Evolutionary conservation across 2,329 filamentous ascomycete species (phyloP).

Genomic region (Aureobasidium sp.): DNA sequence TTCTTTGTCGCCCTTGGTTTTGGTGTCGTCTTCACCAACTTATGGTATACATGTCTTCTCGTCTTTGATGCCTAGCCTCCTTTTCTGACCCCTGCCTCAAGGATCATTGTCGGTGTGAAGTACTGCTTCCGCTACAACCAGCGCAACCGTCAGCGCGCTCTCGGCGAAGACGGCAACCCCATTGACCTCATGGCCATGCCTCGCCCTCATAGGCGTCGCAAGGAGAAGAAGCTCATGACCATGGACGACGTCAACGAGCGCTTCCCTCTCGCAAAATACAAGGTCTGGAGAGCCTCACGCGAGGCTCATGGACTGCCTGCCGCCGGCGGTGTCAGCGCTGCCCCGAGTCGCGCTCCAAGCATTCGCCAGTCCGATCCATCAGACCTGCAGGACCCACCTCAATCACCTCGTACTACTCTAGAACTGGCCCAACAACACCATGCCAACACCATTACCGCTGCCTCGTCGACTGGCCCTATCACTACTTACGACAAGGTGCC

Average conservation of each 20-base stretch:
- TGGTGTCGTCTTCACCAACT: slow-evolving; percentile 95
- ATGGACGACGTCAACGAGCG: slow-evolving; percentile 99
- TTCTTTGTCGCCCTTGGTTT: slow-evolving; percentile 97
- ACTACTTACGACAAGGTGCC: slow-evolving; percentile 27
- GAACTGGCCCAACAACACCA: slow-evolving; percentile 41
- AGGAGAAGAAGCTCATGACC: slow-evolving; percentile 97
- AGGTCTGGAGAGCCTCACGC: slow-evolving; percentile 80
- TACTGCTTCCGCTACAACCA: slow-evolving; percentile 99
- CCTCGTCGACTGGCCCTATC: slow-evolving; percentile 17
- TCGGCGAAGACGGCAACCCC: slow-evolving; percentile 72
- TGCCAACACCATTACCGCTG: slow-evolving; percentile 31
- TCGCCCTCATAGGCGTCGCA: slow-evolving; percentile 72
- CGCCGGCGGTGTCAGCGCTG: slow-evolving; percentile 71
- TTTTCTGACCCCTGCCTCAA: slow-evolving; percentile 33
- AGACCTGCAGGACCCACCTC: slow-evolving; percentile 21
- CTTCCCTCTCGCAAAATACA: slow-evolving; percentile 94
- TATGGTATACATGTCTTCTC: slow-evolving; percentile 66
- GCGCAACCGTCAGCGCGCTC: slow-evolving; percentile 70
- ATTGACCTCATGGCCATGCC: slow-evolving; percentile 85
- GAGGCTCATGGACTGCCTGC: slow-evolving; percentile 78
- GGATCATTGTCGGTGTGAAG: slow-evolving; percentile 99
- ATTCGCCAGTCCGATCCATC: slow-evolving; percentile 56
- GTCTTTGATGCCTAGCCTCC: not conserved
- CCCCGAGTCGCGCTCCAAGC: slow-evolving; percentile 66
- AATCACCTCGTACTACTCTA: slow-evolving; percentile 29